Evolutionary conservation across 2,329 filamentous ascomycete genomes (phyloP).

Genomic region (Aureobasidium uvarum): DNA sequence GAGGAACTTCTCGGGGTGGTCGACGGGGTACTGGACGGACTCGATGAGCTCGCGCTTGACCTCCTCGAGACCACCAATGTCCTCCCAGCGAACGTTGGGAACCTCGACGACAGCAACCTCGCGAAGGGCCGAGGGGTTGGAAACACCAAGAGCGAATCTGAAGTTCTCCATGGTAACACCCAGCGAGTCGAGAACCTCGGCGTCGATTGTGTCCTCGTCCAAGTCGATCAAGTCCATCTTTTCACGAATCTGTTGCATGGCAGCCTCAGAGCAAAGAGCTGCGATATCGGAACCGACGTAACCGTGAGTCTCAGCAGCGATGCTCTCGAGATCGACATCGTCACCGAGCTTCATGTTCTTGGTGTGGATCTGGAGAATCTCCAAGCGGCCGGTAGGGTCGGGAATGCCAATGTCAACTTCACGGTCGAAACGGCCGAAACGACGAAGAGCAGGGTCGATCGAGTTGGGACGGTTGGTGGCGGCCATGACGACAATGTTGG

Average conservation of each 20-base stretch:
- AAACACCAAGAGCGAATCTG: conserved; percentile 95
- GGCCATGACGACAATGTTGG: conserved; percentile 98
- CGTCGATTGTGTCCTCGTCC: conserved; percentile 98
- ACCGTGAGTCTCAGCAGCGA: conserved; percentile 96
- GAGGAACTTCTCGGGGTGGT: conserved; percentile 99
- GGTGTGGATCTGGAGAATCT: conserved; percentile 99
- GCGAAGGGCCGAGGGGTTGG: conserved; percentile 96
- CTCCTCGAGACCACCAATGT: conserved; percentile 95
- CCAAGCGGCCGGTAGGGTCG: conserved; percentile 94
- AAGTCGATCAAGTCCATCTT: conserved; percentile 99
- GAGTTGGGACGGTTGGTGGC: conserved; percentile 99
- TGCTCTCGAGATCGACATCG: conserved; percentile 94
- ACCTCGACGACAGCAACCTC: conserved; percentile 99
- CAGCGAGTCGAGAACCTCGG: conserved; percentile 95
- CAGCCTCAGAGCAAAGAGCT: conserved; percentile 96
- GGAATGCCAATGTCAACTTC: conserved; percentile 98
- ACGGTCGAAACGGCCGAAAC: conserved; percentile 98
- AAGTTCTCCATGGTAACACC: conserved; percentile 99
- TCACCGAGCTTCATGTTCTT: conserved; percentile 99
- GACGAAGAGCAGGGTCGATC: conserved; percentile 94
- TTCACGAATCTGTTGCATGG: conserved; percentile 99
- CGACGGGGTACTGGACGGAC: conserved; percentile 97
- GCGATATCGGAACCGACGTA: conserved; percentile 99
- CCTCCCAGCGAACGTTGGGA: conserved; percentile 98
- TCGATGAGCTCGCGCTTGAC: conserved; percentile 99